Conservation (phyloP, 2,329 filamentous ascomycete genomes). For the Grosmannia clavigera region DNA sequence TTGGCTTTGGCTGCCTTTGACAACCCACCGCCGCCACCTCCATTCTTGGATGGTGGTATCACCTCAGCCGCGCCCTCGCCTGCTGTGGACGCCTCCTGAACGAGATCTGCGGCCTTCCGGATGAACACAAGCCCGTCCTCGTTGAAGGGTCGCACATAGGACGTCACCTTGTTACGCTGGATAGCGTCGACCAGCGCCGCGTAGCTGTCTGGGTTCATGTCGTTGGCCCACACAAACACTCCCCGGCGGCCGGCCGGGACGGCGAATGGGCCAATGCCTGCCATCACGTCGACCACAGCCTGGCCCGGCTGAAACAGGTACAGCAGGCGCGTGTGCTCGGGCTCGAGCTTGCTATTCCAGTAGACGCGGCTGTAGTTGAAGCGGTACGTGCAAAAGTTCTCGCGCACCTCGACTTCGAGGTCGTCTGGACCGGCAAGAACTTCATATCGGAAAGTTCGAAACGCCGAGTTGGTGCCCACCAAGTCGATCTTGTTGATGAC, state of each 20-base stretch:
- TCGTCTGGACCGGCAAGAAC: constrained; percentile 72
- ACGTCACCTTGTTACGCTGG: constrained; percentile 62
- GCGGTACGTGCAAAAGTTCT: constrained; percentile 73
- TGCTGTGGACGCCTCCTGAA: constrained; percentile 36
- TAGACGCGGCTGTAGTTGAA: constrained; percentile 97
- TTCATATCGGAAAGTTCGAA: constrained; percentile 87
- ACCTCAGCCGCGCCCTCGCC: constrained; percentile 28
- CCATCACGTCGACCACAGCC: constrained; percentile 93
- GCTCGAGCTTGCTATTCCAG: constrained; percentile 89
- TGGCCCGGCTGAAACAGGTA: constrained; percentile 68
- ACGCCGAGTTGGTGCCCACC: constrained; percentile 75
- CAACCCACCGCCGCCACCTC: background rate
- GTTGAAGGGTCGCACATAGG: constrained; percentile 70
- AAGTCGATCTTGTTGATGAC: constrained; percentile 94
- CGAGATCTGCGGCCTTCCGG: constrained; percentile 48
- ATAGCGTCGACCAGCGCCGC: constrained; percentile 59
- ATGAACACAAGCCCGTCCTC: constrained; percentile 76
- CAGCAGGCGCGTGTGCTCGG: constrained; percentile 74
- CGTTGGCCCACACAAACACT: constrained; percentile 93
- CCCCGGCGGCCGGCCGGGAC: constrained; percentile 80
- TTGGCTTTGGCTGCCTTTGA: background rate
- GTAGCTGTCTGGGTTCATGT: constrained; percentile 86
- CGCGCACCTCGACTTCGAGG: constrained; percentile 69
- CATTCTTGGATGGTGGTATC: constrained; percentile 3
- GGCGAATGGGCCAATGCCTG: constrained; percentile 90